phyloP scores from a whole-genome alignment of 2,329 filamentous ascomycete species.

The Diaporthe capsici region DNA sequence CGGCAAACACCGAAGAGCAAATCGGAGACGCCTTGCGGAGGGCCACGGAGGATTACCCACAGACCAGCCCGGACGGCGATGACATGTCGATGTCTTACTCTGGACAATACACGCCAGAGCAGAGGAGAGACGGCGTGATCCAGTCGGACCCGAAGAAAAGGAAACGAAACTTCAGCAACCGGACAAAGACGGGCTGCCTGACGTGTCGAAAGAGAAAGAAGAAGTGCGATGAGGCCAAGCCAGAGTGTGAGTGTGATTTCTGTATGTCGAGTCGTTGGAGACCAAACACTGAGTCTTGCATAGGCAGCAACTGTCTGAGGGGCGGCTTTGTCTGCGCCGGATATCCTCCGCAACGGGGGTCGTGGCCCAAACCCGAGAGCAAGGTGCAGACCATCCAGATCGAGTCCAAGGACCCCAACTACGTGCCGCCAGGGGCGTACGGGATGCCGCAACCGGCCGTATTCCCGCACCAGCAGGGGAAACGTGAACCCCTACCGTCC shows the following conservation, averaged over 20 bases:
- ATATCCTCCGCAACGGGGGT: constrained; percentile 84
- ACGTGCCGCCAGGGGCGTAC: constrained; percentile 73
- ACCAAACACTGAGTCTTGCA: constrained; percentile 35
- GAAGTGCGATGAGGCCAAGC: constrained; percentile 96
- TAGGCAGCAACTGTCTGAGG: constrained; percentile 90
- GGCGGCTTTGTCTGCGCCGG: constrained; percentile 93
- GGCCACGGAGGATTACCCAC: constrained; percentile 63
- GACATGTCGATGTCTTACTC: constrained; percentile 59
- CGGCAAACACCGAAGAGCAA: constrained; percentile 66
- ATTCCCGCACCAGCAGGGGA: constrained; percentile 54
- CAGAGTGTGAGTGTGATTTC: constrained; percentile 78
- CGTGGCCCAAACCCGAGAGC: constrained; percentile 83
- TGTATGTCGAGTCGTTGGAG: not conserved
- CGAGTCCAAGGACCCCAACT: constrained; percentile 84
- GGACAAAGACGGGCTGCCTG: constrained; percentile 95
- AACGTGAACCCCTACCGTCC: constrained; percentile 70
- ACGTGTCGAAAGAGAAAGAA: constrained; percentile 95
- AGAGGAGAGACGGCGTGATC: constrained; percentile 63
- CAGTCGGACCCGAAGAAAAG: constrained; percentile 77
- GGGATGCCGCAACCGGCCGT: constrained; percentile 67
- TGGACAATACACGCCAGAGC: constrained; percentile 62
- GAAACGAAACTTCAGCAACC: constrained; percentile 90
- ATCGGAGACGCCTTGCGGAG: constrained; percentile 60
- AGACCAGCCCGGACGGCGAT: constrained; percentile 69
- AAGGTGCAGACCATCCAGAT: constrained; percentile 79